phyloP scores from a whole-genome alignment of 139 green algal genomes.

The Coelastrella sp. region DNA sequence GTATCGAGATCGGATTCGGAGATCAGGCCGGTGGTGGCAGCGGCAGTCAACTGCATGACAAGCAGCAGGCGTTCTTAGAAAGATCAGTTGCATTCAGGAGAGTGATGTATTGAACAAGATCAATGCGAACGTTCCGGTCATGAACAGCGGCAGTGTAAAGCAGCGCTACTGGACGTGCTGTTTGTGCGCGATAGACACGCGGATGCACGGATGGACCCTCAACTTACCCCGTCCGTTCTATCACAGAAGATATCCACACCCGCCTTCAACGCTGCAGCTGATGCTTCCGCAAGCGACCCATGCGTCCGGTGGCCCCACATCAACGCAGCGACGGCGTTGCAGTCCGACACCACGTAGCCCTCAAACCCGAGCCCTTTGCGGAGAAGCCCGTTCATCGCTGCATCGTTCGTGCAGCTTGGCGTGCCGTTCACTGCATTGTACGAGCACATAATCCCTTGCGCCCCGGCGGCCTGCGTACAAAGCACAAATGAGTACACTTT shows the following conservation, averaged over 20 bases:
- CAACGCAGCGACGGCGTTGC: slow-evolving; percentile 32
- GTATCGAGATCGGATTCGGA: not conserved
- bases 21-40: not conserved
- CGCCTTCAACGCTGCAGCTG: slow-evolving; percentile 34
- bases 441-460: slow-evolving; percentile 42
- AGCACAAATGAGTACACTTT: no score
- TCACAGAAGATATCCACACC: slow-evolving; percentile 46
- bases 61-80: not conserved
- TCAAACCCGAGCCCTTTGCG: slow-evolving; percentile 35
- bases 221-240: slow-evolving; percentile 18
- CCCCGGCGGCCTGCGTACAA: not conserved
- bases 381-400: slow-evolving; percentile 23
- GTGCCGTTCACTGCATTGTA: slow-evolving; percentile 52
- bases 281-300: not conserved
- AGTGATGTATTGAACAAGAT: no score
- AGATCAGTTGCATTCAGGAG: no score
- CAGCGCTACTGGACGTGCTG: no score
- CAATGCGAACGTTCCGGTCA: no score
- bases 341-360: slow-evolving; percentile 41
- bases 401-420: not conserved
- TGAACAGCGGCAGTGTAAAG: not conserved
- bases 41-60: not conserved
- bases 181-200: no score
- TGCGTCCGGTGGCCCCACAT: slow-evolving; percentile 22
- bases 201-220: no score